Base-by-base conservation (phyloP, 306 rosid genomes). In the Sesbania bispinosa region DNA sequence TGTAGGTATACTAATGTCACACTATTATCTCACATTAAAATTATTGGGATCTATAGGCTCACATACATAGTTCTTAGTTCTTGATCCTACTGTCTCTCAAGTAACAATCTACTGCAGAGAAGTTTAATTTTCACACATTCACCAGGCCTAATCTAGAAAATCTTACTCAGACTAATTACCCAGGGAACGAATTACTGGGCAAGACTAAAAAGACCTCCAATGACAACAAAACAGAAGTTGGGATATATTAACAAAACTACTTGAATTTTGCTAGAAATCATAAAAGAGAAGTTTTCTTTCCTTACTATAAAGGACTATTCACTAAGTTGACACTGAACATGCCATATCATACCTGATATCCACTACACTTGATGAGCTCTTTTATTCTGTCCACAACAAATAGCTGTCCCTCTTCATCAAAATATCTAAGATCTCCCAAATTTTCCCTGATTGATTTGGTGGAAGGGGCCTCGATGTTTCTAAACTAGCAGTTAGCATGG, bases 311-410 rank as follows among this genome's bases (percentile, higher is more conserved):
- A 38, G 43, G 14, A 38, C n/a, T n/a, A n/a, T 38, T 38, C 43
- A 38, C 14, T 2, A 38, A 38, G 43, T 38, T 9, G n/a, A 38
- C 3, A 0, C 13, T 20, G 57, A 20, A 50, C 4, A 47, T 47
- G 18, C 18, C 20, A 47, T n/a, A 20, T 53, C n/a, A 7, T 41
- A 83, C 87, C 84, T 79, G 89, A 57, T 53, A 85, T 2, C 77
- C 84, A 36, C 52, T 57, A 51, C 80, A 81, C 62, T 85, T 82
- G 59, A 85, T 82, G 61, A 85, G 82, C 70, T 85, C 89, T 73
- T 82, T 82, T 23, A 82, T 82, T 63, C 86, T 78, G 57, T 85
- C 89, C 3, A 82, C 83, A 2, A 82, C 79, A 69, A 66, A 81
- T 50, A 85, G 41, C 9, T 75, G 73, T 26, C 82, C 88, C 2